Conservation (phyloP, 345 rosid genomes). For the Bruguiera sexangula region DNA sequence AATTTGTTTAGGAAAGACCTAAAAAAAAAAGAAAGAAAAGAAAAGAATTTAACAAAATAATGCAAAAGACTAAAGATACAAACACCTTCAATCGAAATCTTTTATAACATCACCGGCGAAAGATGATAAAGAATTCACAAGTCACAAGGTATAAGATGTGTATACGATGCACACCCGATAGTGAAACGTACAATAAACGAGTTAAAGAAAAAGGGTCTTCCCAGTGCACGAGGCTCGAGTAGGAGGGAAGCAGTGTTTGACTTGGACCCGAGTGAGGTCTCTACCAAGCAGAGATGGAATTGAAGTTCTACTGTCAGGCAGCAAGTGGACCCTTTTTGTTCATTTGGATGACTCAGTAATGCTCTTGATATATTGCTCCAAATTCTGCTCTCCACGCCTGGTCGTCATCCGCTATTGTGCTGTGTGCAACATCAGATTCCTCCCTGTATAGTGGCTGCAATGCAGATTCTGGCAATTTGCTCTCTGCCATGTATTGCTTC, state of each 20-base stretch:
- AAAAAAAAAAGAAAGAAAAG: too few relatives aligned
- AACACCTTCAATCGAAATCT: too few relatives aligned
- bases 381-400: conserved; percentile 97
- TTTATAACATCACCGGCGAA: too few relatives aligned
- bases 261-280: conserved; percentile 25
- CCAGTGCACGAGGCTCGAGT: too few relatives aligned
- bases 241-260: not conserved
- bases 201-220: too few relatives aligned
- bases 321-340: not conserved
- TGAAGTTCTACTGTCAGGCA: not conserved
- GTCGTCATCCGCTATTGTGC: conserved; percentile 49
- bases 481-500: conserved; percentile 76
- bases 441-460: conserved; percentile 47
- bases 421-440: conserved; percentile 33
- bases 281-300: not conserved
- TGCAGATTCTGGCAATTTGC: conserved; percentile 86
- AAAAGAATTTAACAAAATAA: too few relatives aligned
- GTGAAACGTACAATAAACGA: too few relatives aligned
- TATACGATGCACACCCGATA: too few relatives aligned
- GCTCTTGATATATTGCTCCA: conserved; percentile 82
- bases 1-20: too few relatives aligned
- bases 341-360: conserved; percentile 23
- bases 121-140: too few relatives aligned
- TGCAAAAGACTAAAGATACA: too few relatives aligned
- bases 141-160: too few relatives aligned